A percentile compares a stretch with the other conserved stretches of the same genome.
These are phyloP conservation scores for Plantago ovata DNA, from an alignment of 257 asterid species.

Conservation along the genomic window DNA sequence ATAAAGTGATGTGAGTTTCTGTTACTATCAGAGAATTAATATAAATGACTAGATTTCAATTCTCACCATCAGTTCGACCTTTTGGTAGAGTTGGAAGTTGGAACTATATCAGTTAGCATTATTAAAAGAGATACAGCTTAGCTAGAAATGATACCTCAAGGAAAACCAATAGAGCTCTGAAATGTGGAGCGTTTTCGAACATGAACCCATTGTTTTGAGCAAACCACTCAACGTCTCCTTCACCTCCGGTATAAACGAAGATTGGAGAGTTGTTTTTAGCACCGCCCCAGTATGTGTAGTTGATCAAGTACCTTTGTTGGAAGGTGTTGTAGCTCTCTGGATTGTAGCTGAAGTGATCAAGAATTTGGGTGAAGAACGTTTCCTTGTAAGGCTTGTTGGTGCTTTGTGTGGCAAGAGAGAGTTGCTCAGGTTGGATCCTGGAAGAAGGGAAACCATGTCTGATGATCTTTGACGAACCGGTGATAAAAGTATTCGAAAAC, in stretches of 20 bases:
- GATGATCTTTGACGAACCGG: not conserved
- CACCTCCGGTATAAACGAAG: constrained; percentile 90
- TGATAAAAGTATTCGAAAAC: too few relatives aligned
- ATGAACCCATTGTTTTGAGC: constrained; percentile 89
- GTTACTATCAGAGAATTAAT: too few relatives aligned
- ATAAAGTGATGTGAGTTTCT: too few relatives aligned
- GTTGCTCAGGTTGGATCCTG: constrained; percentile 27
- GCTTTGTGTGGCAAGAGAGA: constrained; percentile 16
- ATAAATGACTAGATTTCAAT: too few relatives aligned
- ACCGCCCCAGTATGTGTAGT: constrained; percentile 72
- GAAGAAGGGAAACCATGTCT: constrained; percentile 40
- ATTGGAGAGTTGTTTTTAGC: constrained; percentile 53
- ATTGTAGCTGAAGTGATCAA: constrained; percentile 76
- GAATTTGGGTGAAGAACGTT: constrained; percentile 61
- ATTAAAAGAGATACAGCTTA: too few relatives aligned
- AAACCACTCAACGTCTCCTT: constrained; percentile 91
- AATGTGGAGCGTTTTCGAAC: constrained; percentile 71
- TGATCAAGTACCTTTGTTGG: constrained; percentile 80
- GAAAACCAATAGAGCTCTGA: constrained; percentile 71
- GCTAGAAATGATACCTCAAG: constrained; percentile 59
- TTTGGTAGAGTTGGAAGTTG: too few relatives aligned
- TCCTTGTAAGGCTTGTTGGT: constrained; percentile 32
- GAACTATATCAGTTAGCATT: too few relatives aligned
- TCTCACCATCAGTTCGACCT: too few relatives aligned
- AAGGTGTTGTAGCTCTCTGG: constrained; percentile 71